A percentile compares a stretch with the other conserved stretches of the same genome.
phyloP scores from a whole-genome alignment of 1,284 basidiomycete genomes.

The Boletus sp. region DNA sequence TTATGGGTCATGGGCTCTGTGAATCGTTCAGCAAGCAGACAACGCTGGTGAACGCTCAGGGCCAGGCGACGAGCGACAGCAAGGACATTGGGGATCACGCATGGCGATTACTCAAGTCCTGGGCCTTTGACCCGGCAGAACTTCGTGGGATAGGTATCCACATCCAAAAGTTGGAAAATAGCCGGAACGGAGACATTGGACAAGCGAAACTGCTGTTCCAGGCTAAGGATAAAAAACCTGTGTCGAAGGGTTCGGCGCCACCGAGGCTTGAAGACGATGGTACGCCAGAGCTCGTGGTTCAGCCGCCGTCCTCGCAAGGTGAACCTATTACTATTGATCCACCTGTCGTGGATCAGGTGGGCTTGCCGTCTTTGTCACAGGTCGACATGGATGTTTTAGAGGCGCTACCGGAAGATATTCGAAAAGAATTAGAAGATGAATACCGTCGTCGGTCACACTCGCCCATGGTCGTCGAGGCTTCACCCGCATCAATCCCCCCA shows the following conservation, averaged over 20 bases:
- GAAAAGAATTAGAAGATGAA: constrained; percentile 64
- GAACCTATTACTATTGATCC: constrained; percentile 4
- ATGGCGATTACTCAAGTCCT: constrained; percentile 69
- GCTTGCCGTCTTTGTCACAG: constrained; percentile 69
- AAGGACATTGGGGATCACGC: constrained; percentile 74
- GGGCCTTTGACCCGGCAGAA: constrained; percentile 80
- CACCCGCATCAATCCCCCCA: constrained; percentile 4
- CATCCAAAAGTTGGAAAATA: constrained; percentile 80
- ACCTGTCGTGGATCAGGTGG: constrained; percentile 23
- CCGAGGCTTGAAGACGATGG: not conserved
- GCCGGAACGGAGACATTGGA: constrained; percentile 28
- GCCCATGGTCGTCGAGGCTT: constrained; percentile 14
- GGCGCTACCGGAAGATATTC: constrained; percentile 68
- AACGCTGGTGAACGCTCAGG: constrained; percentile 53
- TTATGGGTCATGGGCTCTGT: constrained; percentile 90
- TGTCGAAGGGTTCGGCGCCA: not conserved
- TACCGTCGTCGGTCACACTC: constrained; percentile 58
- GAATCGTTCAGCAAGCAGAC: constrained; percentile 78
- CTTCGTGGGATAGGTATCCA: constrained; percentile 92
- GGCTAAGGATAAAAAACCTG: constrained; percentile 15
- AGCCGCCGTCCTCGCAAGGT: constrained; percentile 37
- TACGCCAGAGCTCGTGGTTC: constrained; percentile 29
- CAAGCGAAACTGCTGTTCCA: constrained; percentile 58
- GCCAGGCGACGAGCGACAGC: constrained; percentile 70
- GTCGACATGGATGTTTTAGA: constrained; percentile 70